Conservation (phyloP, 2,329 filamentous ascomycete genomes). For the Nectriaceae sp. region DNA sequence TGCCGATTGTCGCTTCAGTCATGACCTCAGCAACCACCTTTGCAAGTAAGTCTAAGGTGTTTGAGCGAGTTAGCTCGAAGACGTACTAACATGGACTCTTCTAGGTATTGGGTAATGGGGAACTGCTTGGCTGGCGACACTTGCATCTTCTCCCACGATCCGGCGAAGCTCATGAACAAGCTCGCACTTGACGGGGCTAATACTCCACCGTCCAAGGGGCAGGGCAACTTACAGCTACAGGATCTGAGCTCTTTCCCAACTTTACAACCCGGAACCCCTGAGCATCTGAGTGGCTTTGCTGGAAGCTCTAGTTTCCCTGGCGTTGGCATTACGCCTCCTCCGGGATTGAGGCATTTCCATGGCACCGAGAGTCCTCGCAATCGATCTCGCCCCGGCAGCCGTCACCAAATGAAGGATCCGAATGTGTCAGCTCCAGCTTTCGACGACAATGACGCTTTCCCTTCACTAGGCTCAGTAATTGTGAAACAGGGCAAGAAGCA, state of each 20-base stretch:
- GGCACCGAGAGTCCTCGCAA: constrained; percentile 65
- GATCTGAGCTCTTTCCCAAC: constrained; percentile 86
- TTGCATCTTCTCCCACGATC: constrained; percentile 97
- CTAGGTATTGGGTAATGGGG: constrained; percentile 91
- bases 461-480: constrained; percentile 76
- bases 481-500: constrained; percentile 85
- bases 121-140: constrained; percentile 92
- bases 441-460: constrained; percentile 95
- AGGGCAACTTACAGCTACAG: constrained; percentile 74
- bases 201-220: constrained; percentile 63
- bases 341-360: constrained; percentile 67
- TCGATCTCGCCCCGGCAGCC: constrained; percentile 81
- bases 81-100: constrained; percentile 14
- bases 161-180: constrained; percentile 80
- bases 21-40: constrained; percentile 91
- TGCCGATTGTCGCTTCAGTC: constrained; percentile 95
- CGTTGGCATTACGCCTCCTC: constrained; percentile 64
- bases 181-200: constrained; percentile 71
- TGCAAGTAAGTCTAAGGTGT: constrained; percentile 84
- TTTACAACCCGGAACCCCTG: constrained; percentile 61
- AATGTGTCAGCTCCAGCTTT: constrained; percentile 73
- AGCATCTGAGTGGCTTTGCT: constrained; percentile 57
- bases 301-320: constrained; percentile 53
- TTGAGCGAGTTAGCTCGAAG: too few relatives aligned
- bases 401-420: constrained; percentile 63